Evolutionary conservation across 2,329 filamentous ascomycete genomes (phyloP), one percentile per base, ranked within the genome.

Genomic region (Orbilia oligospora): DNA sequence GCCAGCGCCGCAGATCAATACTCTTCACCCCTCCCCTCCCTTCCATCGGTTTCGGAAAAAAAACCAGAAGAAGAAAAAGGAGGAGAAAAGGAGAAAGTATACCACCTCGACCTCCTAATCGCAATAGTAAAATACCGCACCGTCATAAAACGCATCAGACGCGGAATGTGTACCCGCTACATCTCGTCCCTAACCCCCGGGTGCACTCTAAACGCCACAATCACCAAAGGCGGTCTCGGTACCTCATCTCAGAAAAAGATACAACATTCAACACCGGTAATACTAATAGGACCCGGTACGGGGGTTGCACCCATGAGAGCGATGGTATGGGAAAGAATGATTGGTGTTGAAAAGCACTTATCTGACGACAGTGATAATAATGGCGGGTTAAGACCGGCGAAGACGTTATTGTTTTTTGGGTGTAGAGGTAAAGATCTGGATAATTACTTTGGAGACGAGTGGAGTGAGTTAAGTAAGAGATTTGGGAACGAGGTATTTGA

Each of bases 91-190:
- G 80, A 5, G 81, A 83, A 5, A 88, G 88, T 0, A 85, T 86
- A 14, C 86, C 38, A 30, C 3, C 38, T 97, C 22, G 91, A 97
- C 69, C 87, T 97, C 2, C 86, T 97, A 2, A 89, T 94, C 49
- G 94, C 96, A 0, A 91, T 98, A 71, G 94, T 99, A 76, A 94
- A 95, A 83, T 98, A 97, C 84, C 90, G 91, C 80, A 97, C 94
- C 0, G 90, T 97, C 30, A 92, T 97, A 76, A 93, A 92, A 82
- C 91, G 92, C 79, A 91, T 92, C 2, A 89, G 96, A 18, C 89
- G 95, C 82, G 96, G 96, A 0, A 91, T 99, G 58, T 97, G 94
- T 84, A 97, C 96, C 4, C 89, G 93, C 24, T 98, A 97, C 83
- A 87, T 98, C 18, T 88, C 91, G 20, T 87, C 87, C 3, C 87